Evolutionary conservation across 352 stramenopile species (phyloP), one percentile per base, ranked within the genome.

Genomic region (Pythium brachiatum): DNA sequence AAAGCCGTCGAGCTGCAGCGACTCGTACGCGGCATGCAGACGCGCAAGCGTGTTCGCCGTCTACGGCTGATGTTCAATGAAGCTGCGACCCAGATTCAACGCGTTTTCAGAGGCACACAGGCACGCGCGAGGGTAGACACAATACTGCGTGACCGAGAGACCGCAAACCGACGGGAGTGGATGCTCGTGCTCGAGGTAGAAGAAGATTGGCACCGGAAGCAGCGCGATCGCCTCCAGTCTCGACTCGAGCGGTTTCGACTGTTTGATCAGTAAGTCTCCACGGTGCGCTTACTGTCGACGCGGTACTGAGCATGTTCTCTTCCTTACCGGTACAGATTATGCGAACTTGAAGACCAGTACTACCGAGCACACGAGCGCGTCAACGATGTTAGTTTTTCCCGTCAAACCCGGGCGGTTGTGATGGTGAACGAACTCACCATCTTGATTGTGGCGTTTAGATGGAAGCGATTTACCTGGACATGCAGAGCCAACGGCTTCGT

Each of bases 381-480:
- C 53, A 74, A 74, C 25, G 81, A 94, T 65, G 84, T 91, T 75
- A 29, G 79, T 52, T 48, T 23, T 31, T 20, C 7, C n/a, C n/a
- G n/a, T n/a, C n/a, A n/a, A n/a, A n/a, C n/a, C n/a, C n/a, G n/a
- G n/a, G n/a, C n/a, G 29, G 29, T 34, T 5, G 29, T 9, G 29
- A 34, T 34, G 29, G 29, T 29, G 7, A 27, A 16, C 0, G 27
- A 34, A 25, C 43, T 3, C 16, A 32, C 36, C 52, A 25, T 31
- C 21, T 13, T 13, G 53, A 25, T 18, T 57, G 1, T 46, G 44
- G 34, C 13, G 3, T 5, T 41, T 52, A 92, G 81, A 81, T 94
- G 74, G 82, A 94, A 64, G 79, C 76, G 26, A 88, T 90, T 38
- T 94, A 86, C 43, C 62, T 92, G 29, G 85, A 94, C 53, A 94